A percentile compares a stretch with the other conserved stretches of the same genome.
Evolutionary conservation across 768 basidiomycete genomes (phyloP).

Genomic region (Glaciozyma antarctica): DNA sequence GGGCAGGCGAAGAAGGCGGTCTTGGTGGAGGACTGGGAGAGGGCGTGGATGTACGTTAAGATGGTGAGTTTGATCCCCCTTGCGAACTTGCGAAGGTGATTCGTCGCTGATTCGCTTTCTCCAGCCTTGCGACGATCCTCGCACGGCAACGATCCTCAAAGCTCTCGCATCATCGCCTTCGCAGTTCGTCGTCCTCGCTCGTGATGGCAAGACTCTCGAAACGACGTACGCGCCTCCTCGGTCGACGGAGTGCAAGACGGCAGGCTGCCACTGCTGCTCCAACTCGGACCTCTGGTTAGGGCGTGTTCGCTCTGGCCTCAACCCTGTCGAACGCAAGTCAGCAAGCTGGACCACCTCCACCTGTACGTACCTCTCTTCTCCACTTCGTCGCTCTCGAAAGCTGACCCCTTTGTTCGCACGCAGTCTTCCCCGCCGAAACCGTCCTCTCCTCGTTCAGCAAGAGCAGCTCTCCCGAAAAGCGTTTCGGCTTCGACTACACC

Average conservation of each 20-base stretch:
- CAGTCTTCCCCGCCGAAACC: constrained; percentile 21
- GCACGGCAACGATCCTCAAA: constrained; percentile 9
- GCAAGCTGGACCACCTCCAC: constrained; percentile 22
- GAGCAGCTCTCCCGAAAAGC: constrained; percentile 22
- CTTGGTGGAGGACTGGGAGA: constrained; percentile 25
- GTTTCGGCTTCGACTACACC: constrained; percentile 11
- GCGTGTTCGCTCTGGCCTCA: background rate
- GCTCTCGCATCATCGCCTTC: background rate
- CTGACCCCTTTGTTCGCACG: background rate
- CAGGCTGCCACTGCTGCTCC: constrained; percentile 9
- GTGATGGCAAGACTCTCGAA: background rate
- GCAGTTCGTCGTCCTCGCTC: constrained; percentile 13
- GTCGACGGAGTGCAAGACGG: background rate
- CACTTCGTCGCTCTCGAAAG: background rate
- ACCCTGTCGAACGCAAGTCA: background rate
- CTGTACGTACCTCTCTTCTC: background rate
- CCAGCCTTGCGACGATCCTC: constrained; percentile 10
- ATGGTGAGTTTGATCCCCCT: constrained; percentile 3
- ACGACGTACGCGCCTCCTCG: background rate
- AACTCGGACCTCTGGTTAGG: constrained; percentile 13
- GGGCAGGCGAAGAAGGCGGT: constrained; percentile 20
- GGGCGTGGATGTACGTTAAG: constrained; percentile 25
- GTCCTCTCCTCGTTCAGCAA: constrained; percentile 11
- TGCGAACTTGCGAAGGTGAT: too few species aligned
- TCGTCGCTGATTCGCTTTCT: background rate